A percentile compares a stretch with the other conserved stretches of the same genome.
phyloP scores from a whole-genome alignment of 2,329 filamentous ascomycete genomes.

The Eurotiales sp. region DNA sequence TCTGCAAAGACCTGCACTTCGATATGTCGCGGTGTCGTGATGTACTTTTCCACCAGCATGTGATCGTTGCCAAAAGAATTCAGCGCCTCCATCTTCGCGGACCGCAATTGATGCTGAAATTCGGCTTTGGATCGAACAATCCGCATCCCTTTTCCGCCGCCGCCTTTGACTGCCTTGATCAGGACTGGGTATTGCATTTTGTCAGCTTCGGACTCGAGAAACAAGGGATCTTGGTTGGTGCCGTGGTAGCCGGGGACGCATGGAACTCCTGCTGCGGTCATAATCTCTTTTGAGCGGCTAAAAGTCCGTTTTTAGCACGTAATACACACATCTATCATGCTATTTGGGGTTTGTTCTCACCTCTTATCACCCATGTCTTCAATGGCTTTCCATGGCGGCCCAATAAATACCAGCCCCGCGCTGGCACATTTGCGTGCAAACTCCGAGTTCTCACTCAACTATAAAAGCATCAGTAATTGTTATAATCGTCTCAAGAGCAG shows the following conservation, averaged over 20 bases:
- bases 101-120: constrained; percentile 59
- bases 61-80: constrained; percentile 64
- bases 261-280: constrained; percentile 89
- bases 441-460: constrained; percentile 82
- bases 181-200: constrained; percentile 65
- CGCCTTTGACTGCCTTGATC: constrained; percentile 63
- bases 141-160: constrained; percentile 66
- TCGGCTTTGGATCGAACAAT: constrained; percentile 57
- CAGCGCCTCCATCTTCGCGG: constrained; percentile 60
- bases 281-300: constrained; percentile 88
- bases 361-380: constrained; percentile 90
- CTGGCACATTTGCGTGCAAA: constrained; percentile 87
- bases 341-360: constrained; percentile 27
- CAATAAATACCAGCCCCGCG: constrained; percentile 90
- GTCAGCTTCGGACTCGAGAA: constrained; percentile 66
- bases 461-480: constrained; percentile 4
- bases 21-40: constrained; percentile 63
- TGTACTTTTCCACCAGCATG: constrained; percentile 67
- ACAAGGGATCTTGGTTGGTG: constrained; percentile 65
- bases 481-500: background rate
- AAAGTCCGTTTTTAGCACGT: background rate
- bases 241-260: constrained; percentile 97
- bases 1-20: constrained; percentile 67
- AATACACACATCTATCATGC: background rate
- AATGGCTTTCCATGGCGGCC: constrained; percentile 74